A percentile compares a stretch with the other conserved stretches of the same genome.
These are phyloP conservation scores for Aureobasidium musti DNA, from an alignment of 2,329 filamentous ascomycete genomes.

Conservation along the genomic window DNA sequence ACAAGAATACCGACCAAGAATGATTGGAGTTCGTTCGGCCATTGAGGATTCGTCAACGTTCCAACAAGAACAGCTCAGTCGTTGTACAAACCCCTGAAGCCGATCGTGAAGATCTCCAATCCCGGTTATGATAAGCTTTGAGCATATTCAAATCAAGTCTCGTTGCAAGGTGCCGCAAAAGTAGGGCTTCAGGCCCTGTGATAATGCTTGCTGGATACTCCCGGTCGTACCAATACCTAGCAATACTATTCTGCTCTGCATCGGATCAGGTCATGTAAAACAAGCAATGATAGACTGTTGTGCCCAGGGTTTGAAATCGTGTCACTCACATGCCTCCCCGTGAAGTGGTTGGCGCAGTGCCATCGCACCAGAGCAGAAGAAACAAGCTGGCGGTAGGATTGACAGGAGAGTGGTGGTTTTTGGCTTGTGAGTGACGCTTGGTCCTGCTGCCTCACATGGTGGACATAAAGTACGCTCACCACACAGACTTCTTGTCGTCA, in stretches of 20 bases:
- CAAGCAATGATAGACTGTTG: neutral
- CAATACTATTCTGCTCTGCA: neutral
- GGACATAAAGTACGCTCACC: slow-evolving; percentile 2
- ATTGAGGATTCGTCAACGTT: neutral
- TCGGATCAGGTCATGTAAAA: neutral
- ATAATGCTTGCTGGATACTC: neutral
- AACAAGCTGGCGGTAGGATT: neutral
- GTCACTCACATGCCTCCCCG: neutral
- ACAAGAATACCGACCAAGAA: neutral
- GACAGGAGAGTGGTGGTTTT: neutral
- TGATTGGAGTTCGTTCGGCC: neutral
- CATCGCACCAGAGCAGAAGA: neutral
- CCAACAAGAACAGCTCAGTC: neutral
- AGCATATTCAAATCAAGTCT: neutral
- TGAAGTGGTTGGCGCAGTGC: neutral
- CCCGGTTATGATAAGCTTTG: neutral
- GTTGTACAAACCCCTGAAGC: neutral
- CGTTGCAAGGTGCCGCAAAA: neutral
- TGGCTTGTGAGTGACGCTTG: neutral
- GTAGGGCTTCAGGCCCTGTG: neutral
- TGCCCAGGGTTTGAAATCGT: neutral
- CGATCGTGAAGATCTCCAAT: neutral
- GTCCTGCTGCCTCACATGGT: neutral
- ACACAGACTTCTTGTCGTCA: neutral
- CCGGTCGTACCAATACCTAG: neutral